Evolutionary conservation across 108 stramenopile species (phyloP).

Genomic region (Cylindrotheca closterium): DNA sequence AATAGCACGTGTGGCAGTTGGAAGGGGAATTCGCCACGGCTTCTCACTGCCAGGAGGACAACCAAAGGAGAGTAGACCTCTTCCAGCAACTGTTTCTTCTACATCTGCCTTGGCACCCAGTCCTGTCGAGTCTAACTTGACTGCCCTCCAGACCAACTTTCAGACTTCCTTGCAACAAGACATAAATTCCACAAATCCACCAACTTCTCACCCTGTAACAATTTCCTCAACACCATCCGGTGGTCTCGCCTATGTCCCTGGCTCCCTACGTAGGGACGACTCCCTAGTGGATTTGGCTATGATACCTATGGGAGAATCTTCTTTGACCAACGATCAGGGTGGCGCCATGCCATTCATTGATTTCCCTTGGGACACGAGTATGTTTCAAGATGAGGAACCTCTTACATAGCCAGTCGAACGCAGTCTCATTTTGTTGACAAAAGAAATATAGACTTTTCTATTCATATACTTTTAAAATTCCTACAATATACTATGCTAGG

Average conservation of each 20-base stretch:
- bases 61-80: too few relatives aligned
- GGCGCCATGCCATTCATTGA: constrained; percentile 43
- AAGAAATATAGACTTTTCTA: too few relatives aligned
- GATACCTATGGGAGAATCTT: constrained; percentile 32
- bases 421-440: too few relatives aligned
- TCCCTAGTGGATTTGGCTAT: constrained; percentile 80
- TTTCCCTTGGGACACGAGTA: constrained; percentile 39
- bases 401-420: too few relatives aligned
- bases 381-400: too few relatives aligned
- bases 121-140: constrained; percentile 43
- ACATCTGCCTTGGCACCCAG: too few relatives aligned
- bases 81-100: too few relatives aligned
- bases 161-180: constrained; percentile 28
- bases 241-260: constrained; percentile 14
- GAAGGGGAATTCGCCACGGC: constrained; percentile 54
- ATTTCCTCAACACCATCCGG: too few relatives aligned
- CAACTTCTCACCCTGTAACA: too few relatives aligned
- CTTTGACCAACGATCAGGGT: background rate
- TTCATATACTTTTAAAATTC: too few relatives aligned
- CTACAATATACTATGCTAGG: too few relatives aligned
- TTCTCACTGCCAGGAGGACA: constrained; percentile 13
- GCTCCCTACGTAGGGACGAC: constrained; percentile 63
- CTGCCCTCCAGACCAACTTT: constrained; percentile 62
- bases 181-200: background rate
- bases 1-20: constrained; percentile 51